Conservation (phyloP, 2,329 filamentous ascomycete genomes). For the Phoma sp. region DNA sequence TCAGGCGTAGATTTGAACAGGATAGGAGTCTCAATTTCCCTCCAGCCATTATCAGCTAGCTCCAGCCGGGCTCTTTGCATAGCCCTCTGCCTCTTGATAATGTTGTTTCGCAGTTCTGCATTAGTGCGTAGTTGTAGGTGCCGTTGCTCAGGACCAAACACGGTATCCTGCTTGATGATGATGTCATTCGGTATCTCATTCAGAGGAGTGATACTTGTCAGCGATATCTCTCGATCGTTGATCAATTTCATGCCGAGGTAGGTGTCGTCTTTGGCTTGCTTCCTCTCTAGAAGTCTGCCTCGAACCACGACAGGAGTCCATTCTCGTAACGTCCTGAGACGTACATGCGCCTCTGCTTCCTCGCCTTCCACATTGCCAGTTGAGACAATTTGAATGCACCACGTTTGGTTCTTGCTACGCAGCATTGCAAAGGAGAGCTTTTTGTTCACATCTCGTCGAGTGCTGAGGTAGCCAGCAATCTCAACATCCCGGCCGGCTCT, state of each 20-base stretch:
- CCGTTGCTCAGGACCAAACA: conserved; percentile 75
- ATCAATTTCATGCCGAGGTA: conserved; percentile 44
- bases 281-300: conserved; percentile 56
- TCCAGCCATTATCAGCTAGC: conserved; percentile 64
- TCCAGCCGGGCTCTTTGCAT: conserved; percentile 60
- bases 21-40: conserved; percentile 88
- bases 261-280: conserved; percentile 42
- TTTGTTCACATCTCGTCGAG: conserved; percentile 70
- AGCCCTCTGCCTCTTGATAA: conserved; percentile 72
- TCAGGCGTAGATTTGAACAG: conserved; percentile 98
- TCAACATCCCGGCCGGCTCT: conserved; percentile 16
- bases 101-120: conserved; percentile 67
- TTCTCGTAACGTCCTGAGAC: conserved; percentile 53
- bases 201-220: conserved; percentile 69
- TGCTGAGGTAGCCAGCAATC: conserved; percentile 70
- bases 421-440: conserved; percentile 74
- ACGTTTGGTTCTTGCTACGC: conserved; percentile 51
- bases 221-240: conserved; percentile 62
- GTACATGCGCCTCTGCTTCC: conserved; percentile 36
- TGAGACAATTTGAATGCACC: conserved; percentile 59
- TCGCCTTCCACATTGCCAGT: conserved; percentile 43
- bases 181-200: conserved; percentile 78
- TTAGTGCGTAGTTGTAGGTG: conserved; percentile 87
- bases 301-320: conserved; percentile 63
- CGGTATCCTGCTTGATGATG: conserved; percentile 74